phyloP scores from a whole-genome alignment of 345 rosid genomes.

The Salix suchowensis region DNA sequence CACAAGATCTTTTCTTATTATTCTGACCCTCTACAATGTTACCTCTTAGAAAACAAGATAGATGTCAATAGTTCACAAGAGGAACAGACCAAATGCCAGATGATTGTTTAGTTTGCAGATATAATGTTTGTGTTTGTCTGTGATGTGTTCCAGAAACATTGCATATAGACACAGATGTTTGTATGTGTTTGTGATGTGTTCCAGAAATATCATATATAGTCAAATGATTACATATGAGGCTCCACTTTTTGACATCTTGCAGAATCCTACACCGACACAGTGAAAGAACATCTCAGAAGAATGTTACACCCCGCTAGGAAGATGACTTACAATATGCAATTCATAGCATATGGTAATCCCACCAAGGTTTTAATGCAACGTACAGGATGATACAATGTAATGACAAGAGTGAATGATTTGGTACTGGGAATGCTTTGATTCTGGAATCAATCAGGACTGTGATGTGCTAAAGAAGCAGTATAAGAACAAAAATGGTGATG shows the following conservation, averaged over 20 bases:
- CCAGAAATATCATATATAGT: neutral
- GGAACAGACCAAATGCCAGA: neutral
- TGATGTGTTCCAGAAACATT: neutral
- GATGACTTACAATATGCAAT: neutral
- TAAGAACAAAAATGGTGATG: neutral
- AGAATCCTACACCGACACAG: neutral
- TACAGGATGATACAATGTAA: neutral
- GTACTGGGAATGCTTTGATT: neutral
- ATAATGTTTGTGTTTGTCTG: neutral
- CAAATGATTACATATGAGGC: neutral
- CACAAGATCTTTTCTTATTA: neutral
- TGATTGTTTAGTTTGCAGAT: neutral
- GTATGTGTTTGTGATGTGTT: no score
- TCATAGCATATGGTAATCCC: neutral
- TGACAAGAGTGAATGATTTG: neutral
- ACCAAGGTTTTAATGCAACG: neutral
- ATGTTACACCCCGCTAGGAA: neutral
- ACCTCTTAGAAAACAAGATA: neutral
- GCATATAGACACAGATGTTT: neutral
- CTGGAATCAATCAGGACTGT: neutral
- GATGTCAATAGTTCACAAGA: neutral
- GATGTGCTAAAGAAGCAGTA: neutral
- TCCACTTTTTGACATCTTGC: neutral
- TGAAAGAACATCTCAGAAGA: neutral
- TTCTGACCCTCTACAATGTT: neutral